Base-by-base conservation (phyloP, 2,329 filamentous ascomycete genomes). In the Alternaria ethzedia region DNA sequence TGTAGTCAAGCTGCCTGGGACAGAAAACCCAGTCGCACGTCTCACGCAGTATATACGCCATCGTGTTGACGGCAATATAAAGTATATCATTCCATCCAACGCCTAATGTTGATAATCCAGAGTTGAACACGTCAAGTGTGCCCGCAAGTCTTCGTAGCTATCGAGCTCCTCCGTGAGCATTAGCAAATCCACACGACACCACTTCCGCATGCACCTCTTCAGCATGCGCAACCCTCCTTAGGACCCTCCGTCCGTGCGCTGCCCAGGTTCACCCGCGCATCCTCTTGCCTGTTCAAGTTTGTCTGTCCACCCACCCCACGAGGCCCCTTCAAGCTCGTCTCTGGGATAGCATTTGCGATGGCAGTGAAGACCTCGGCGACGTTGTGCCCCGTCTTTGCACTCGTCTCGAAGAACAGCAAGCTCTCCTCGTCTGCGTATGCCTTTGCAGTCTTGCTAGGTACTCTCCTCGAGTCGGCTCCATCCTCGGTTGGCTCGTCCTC, bases 321-420 rank as follows among this genome's bases (percentile, higher is more conserved):
- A 32, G 92, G 88, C 54, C 91, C 94, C 88, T 98, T 98, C 79
- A 98, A 84, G 67, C 93, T 97, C 56, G 94, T 97, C 85, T 99
- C 96, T 2, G 96, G 96, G 75, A 99, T 99, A 44, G 94, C 94
- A 78, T 98, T 98, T 64, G 96, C 96, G 78, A 99, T 99, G 30
- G 96, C 96, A 49, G 94, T 97, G 79, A 99, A 99, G 30, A 99
- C 96, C 74, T 97, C 95, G 57, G 91, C 89, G 43, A 99, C 96
- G 80, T 97, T 97, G 78, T 91, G 88, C 25, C 96, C 96, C 5
- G 93, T 96, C 89, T 99, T 99, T 51, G 96, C 96, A 79, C 93
- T 97, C 15, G 96, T 99, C 86, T 99, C 96, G 80, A 97, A 98
- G 84, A 99, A 99, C 69, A 99, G 82, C 70, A 99, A 84, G 58